Conservation (phyloP, 2,329 filamentous ascomycete species). For the Venturiaceae sp. region DNA sequence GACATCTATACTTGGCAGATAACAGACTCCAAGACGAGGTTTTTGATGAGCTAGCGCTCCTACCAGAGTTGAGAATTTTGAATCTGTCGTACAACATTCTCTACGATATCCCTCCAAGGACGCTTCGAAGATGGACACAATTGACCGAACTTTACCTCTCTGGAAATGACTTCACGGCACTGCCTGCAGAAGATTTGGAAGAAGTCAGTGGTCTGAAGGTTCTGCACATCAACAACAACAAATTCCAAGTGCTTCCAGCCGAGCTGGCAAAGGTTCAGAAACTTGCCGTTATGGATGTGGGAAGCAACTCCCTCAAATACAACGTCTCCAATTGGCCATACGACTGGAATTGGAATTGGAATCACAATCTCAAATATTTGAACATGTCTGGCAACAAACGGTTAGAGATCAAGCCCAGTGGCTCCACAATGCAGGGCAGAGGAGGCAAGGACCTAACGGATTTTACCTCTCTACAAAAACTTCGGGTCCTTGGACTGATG, state of each 20-base stretch:
- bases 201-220: slow-evolving; percentile 80
- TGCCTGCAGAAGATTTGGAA: slow-evolving; percentile 90
- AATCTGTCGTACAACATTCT: slow-evolving; percentile 95
- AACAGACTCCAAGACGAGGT: slow-evolving; percentile 92
- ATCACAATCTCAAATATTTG: slow-evolving; percentile 86
- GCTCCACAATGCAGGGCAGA: slow-evolving; percentile 36
- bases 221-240: slow-evolving; percentile 93
- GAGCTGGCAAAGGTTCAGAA: slow-evolving; percentile 92
- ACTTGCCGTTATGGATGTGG: slow-evolving; percentile 84
- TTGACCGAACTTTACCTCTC: slow-evolving; percentile 89
- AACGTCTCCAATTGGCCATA: slow-evolving; percentile 99
- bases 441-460: slow-evolving; percentile 72
- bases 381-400: slow-evolving; percentile 96
- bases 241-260: slow-evolving; percentile 91
- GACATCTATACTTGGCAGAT: slow-evolving; percentile 81
- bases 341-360: slow-evolving; percentile 99
- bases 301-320: slow-evolving; percentile 92
- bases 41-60: slow-evolving; percentile 78
- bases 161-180: slow-evolving; percentile 82
- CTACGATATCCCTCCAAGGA: slow-evolving; percentile 81
- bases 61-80: slow-evolving; percentile 75
- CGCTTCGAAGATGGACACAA: slow-evolving; percentile 81
- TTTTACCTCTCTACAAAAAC: slow-evolving; percentile 73
- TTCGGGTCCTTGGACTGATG: slow-evolving; percentile 89
- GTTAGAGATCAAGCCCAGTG: slow-evolving; percentile 72